These are phyloP conservation scores for Halophytophthora batemanensis DNA, from an alignment of 352 stramenopile species.

Conservation along the genomic window DNA sequence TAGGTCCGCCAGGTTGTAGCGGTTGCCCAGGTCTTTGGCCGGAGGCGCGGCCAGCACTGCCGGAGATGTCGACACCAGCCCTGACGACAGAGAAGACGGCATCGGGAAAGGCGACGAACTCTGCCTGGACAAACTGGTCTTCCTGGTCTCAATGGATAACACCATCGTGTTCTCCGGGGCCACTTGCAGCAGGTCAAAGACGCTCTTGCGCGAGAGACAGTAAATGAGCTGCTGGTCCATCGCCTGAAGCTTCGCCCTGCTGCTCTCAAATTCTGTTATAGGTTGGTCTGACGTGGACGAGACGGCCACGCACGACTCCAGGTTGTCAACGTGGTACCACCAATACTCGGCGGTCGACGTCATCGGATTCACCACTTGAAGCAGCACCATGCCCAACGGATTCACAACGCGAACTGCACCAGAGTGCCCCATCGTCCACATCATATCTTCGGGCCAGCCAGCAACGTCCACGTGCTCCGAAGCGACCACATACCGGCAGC, in stretches of 20 bases:
- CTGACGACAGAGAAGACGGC: conserved; percentile 9
- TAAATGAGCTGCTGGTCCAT: conserved; percentile 52
- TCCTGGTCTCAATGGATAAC: conserved; percentile 36
- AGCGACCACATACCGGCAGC: conserved; percentile 49
- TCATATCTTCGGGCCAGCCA: conserved; percentile 50
- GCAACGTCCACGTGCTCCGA: conserved; percentile 28
- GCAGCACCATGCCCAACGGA: conserved; percentile 51
- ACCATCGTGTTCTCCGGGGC: conserved; percentile 60
- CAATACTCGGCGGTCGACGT: conserved; percentile 53
- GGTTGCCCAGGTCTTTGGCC: conserved; percentile 23
- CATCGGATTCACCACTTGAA: conserved; percentile 57
- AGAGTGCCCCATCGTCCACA: conserved; percentile 62
- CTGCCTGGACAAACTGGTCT: conserved; percentile 20
- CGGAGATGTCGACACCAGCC: conserved; percentile 1
- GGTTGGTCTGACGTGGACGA: conserved; percentile 33
- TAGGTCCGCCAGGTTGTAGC: conserved; percentile 52
- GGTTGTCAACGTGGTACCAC: conserved; percentile 67
- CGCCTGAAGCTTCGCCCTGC: conserved; percentile 26
- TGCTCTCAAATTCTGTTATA: conserved; percentile 39
- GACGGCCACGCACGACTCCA: conserved; percentile 21
- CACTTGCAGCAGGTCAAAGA: conserved; percentile 61
- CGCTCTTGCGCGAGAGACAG: conserved; percentile 49
- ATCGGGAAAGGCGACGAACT: conserved; percentile 28
- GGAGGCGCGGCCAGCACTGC: conserved; percentile 8
- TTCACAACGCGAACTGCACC: conserved; percentile 48